Evolutionary conservation across 768 basidiomycete species (phyloP).

Genomic region (Mycena alexandri): DNA sequence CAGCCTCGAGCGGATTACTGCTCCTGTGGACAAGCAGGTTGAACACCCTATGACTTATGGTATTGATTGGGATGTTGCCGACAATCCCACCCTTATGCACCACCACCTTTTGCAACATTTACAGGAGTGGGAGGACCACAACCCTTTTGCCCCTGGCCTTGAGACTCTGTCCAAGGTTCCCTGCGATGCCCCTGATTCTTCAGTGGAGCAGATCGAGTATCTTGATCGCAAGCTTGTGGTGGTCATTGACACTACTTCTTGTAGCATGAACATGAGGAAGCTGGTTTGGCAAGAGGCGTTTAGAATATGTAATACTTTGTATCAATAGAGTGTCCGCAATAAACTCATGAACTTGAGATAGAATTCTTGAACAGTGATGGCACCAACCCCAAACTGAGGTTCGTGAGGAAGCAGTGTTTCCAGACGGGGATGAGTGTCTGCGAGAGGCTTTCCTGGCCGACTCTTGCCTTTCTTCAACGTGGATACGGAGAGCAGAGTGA

Average conservation of each 20-base stretch:
- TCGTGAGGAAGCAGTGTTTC: too few species aligned
- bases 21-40: neutral
- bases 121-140: conserved; percentile 20
- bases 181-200: conserved; percentile 1
- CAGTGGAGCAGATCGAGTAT: conserved; percentile 2
- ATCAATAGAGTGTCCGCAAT: too few species aligned
- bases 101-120: conserved; percentile 27
- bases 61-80: conserved; percentile 34
- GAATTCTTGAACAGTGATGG: too few species aligned
- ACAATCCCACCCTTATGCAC: conserved; percentile 19
- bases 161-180: neutral
- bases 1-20: conserved; percentile 20
- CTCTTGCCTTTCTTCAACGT: too few species aligned
- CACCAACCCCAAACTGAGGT: too few species aligned
- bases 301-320: neutral
- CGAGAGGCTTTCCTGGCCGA: too few species aligned
- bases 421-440: too few species aligned
- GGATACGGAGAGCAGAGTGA: too few species aligned
- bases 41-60: conserved; percentile 26
- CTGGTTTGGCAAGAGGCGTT: conserved; percentile 17
- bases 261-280: conserved; percentile 5
- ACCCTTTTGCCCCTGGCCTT: conserved; percentile 13
- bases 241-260: neutral
- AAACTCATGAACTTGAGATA: too few species aligned
- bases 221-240: neutral